phyloP scores from a whole-genome alignment of 805 yeast genomes.

The Saccharomycopsis lassenensis region DNA sequence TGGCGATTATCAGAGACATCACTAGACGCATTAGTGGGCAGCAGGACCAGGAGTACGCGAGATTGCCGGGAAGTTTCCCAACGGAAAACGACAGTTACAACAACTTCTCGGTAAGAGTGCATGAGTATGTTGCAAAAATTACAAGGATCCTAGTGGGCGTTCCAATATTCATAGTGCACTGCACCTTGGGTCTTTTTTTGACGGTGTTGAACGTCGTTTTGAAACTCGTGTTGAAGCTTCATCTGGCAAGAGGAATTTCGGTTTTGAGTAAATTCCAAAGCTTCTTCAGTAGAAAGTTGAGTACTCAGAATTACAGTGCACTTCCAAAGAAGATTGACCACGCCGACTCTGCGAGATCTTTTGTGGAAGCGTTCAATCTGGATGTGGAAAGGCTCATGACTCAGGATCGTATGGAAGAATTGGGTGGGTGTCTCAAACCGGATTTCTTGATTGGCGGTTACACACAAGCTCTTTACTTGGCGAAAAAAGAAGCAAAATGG shows the following conservation, averaged over 20 bases:
- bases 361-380: conserved; percentile 43
- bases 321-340: conserved; percentile 36
- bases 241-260: not conserved
- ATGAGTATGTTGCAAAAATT: not conserved
- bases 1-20: too few species aligned
- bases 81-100: not conserved
- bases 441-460: conserved; percentile 62
- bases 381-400: conserved; percentile 15
- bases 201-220: not conserved
- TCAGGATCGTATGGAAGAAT: conserved; percentile 14
- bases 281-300: too few species aligned
- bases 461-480: conserved; percentile 62
- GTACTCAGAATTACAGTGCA: too few species aligned
- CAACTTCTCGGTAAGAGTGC: not conserved
- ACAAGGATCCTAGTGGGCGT: not conserved
- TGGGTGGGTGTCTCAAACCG: conserved; percentile 8
- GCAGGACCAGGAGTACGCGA: too few species aligned
- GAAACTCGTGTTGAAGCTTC: not conserved
- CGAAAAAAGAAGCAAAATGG: conserved; percentile 62
- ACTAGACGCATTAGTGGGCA: too few species aligned
- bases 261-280: too few species aligned
- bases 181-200: not conserved
- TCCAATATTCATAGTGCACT: not conserved
- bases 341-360: conserved; percentile 39
- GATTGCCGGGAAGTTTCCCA: conserved; percentile 1